A percentile compares a stretch with the other conserved stretches of the same genome.
Conservation (phyloP, 768 basidiomycete species). For the Dioszegia aurantiaca region DNA sequence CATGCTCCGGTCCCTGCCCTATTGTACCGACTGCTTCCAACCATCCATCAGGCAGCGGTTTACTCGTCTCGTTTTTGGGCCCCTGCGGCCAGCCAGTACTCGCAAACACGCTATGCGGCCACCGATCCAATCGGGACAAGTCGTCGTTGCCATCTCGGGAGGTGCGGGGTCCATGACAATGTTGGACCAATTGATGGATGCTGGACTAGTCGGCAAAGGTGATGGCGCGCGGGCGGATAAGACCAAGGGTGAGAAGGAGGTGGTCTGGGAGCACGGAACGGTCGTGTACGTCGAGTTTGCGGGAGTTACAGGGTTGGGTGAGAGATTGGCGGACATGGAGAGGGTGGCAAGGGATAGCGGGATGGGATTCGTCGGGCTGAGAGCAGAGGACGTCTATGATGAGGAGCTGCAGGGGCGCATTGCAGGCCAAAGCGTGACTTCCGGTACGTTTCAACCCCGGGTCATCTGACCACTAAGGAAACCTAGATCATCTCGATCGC, state of each 20-base stretch:
- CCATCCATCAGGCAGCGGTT: conserved; percentile 19
- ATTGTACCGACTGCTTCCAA: conserved; percentile 40
- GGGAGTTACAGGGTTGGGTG: conserved; percentile 26
- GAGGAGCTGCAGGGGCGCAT: conserved; percentile 7
- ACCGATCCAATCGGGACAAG: conserved; percentile 29
- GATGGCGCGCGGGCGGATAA: conserved; percentile 24
- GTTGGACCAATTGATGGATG: conserved; percentile 32
- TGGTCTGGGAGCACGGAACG: conserved; percentile 39
- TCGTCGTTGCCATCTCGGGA: conserved; percentile 37
- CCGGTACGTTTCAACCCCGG: background rate
- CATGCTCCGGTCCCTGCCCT: conserved; percentile 36
- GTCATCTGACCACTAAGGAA: conserved; percentile 23
- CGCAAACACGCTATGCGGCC: conserved; percentile 22
- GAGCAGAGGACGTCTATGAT: conserved; percentile 47
- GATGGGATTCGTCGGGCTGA: conserved; percentile 30
- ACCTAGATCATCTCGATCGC: conserved; percentile 22
- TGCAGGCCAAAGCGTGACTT: background rate
- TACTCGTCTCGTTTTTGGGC: conserved; percentile 25
- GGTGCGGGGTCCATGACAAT: conserved; percentile 46
- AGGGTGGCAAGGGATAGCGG: conserved; percentile 13
- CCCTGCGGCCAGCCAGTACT: conserved; percentile 19
- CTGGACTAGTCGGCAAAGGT: conserved; percentile 32
- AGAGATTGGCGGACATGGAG: conserved; percentile 26
- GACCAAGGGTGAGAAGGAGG: conserved; percentile 39
- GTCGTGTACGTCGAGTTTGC: conserved; percentile 50